Percentiles rank a stretch among this genome's conserved stretches.
These are phyloP conservation scores for Strobilomyces confusus DNA, from an alignment of 768 basidiomycete species.

Conservation along the genomic window DNA sequence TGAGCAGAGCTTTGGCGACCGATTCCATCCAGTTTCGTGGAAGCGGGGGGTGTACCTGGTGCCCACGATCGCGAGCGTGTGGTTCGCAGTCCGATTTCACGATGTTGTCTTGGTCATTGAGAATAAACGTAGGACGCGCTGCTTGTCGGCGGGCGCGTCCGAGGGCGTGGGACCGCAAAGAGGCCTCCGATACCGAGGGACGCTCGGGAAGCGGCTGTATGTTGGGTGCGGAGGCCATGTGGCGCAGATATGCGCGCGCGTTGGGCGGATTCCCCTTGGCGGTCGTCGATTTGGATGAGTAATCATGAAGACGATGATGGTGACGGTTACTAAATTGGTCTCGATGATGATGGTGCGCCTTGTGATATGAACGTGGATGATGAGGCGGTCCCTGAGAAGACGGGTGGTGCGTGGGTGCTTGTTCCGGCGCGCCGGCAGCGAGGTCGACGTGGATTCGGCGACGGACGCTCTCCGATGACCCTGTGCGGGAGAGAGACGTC, in stretches of 20 bases:
- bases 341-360: conserved; percentile 18
- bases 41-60: conserved; percentile 44
- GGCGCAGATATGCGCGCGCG: conserved; percentile 66
- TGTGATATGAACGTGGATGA: conserved; percentile 17
- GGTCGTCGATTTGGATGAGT: conserved; percentile 22
- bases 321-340: conserved; percentile 12
- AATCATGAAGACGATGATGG: conserved; percentile 21
- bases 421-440: conserved; percentile 10
- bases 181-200: conserved; percentile 29
- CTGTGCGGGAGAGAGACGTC: conserved; percentile 14
- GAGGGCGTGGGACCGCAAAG: conserved; percentile 31
- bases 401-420: conserved; percentile 14
- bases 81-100: conserved; percentile 19
- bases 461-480: conserved; percentile 23
- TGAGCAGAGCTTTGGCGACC: conserved; percentile 63
- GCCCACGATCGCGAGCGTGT: conserved; percentile 26
- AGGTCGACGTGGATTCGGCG: conserved; percentile 11
- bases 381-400: conserved; percentile 24
- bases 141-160: conserved; percentile 23
- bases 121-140: conserved; percentile 29
- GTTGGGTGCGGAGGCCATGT: conserved; percentile 62
- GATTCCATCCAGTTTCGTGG: conserved; percentile 69
- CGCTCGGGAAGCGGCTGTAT: conserved; percentile 36
- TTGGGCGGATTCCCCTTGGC: conserved; percentile 35
- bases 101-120: conserved; percentile 32